These are phyloP conservation scores for Xylaria acuta DNA, from an alignment of 495 filamentous ascomycete genomes.

Conservation along the genomic window DNA sequence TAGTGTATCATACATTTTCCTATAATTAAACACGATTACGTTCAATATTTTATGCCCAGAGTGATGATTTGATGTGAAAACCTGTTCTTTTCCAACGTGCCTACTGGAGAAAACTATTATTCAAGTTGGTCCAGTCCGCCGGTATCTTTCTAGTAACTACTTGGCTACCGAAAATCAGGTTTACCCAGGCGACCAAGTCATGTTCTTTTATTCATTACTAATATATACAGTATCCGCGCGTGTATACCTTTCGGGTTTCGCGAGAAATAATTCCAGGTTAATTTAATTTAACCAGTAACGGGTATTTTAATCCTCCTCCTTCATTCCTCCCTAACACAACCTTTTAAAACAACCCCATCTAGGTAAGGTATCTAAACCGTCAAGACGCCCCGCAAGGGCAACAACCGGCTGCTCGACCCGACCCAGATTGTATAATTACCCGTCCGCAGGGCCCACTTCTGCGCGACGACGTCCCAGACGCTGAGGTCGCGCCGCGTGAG, in stretches of 20 bases:
- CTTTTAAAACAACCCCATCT: not conserved
- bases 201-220: not conserved
- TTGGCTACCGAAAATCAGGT: too few species aligned
- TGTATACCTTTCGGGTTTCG: too few species aligned
- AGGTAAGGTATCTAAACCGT: slow-evolving; percentile 28
- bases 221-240: not conserved
- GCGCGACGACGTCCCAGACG: slow-evolving; percentile 56
- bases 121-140: too few species aligned
- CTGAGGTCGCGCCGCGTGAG: slow-evolving; percentile 63
- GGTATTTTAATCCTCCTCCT: not conserved
- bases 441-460: slow-evolving; percentile 56
- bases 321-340: too few species aligned
- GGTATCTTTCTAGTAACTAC: too few species aligned
- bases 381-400: slow-evolving; percentile 57
- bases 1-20: slow-evolving; percentile 10
- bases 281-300: not conserved
- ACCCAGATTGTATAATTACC: slow-evolving; percentile 40
- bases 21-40: not conserved
- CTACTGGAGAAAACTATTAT: too few species aligned
- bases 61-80: not conserved
- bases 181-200: not conserved
- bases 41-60: not conserved
- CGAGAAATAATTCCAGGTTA: not conserved
- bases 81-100: too few species aligned
- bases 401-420: slow-evolving; percentile 64